phyloP scores from a whole-genome alignment of 2,329 filamentous ascomycete species.

The Colletotrichum tamarilloi region DNA sequence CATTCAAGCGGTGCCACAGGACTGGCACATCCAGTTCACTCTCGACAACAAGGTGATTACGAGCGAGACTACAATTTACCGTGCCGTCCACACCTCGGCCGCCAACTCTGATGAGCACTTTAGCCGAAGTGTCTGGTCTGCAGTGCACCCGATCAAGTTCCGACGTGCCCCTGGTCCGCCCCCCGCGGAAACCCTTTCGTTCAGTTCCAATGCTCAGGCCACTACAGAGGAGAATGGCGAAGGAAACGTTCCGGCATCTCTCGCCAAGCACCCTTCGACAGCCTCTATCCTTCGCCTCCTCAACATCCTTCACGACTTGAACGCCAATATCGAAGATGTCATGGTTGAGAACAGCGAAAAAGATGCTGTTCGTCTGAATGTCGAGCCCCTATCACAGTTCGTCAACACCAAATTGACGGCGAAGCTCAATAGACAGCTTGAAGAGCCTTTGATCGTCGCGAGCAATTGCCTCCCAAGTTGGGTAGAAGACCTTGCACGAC shows the following conservation, averaged over 20 bases:
- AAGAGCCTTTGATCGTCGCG: conserved; percentile 95
- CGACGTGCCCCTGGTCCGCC: conserved; percentile 86
- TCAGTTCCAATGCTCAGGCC: conserved; percentile 60
- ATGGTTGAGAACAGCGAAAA: conserved; percentile 75
- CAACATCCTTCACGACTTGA: conserved; percentile 91
- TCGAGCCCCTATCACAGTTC: conserved; percentile 90
- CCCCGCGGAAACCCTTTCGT: conserved; percentile 75
- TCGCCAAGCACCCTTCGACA: conserved; percentile 85
- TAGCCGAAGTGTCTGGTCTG: conserved; percentile 87
- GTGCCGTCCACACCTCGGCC: conserved; percentile 81
- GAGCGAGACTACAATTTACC: conserved; percentile 95
- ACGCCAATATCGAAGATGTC: conserved; percentile 93
- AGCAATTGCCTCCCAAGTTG: conserved; percentile 96
- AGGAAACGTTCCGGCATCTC: conserved; percentile 76
- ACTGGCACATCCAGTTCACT: conserved; percentile 98
- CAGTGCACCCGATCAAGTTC: conserved; percentile 92
- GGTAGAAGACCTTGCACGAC: conserved; percentile 92
- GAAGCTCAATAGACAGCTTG: conserved; percentile 95
- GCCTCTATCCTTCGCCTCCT: conserved; percentile 88
- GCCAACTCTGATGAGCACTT: conserved; percentile 69
- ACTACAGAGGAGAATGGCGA: conserved; percentile 66
- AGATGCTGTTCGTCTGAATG: conserved; percentile 75
- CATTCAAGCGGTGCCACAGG: conserved; percentile 82
- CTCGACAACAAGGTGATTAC: conserved; percentile 85
- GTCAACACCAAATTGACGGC: conserved; percentile 99